Evolutionary conservation across 495 filamentous ascomycete genomes (phyloP), one percentile per base, ranked within the genome.

Genomic region (Aspergillus egyptiacus): DNA sequence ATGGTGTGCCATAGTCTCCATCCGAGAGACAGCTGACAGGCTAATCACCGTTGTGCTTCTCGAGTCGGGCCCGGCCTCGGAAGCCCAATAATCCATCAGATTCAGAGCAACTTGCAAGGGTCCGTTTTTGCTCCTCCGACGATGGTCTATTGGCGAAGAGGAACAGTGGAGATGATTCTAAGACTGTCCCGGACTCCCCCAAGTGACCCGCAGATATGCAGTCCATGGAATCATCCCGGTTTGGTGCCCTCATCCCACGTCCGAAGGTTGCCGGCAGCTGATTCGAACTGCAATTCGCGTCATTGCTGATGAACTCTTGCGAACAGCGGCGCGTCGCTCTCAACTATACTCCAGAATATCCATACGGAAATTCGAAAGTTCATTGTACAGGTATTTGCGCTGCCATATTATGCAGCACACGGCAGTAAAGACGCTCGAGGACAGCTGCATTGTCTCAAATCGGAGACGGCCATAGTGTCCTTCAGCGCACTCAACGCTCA

Each of bases 1-100:
- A 54, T 59, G 57, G 56, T 57, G 46, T 50, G 34, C 46, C 53
- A 46, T 25, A 18, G 35, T 34, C 35, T 42, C 53, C 48, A 49
- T 55, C 20, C 9, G 35, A 41, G 37, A 31, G 50, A 35, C 36
- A 48, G 38, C 15, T 34, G 31, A 17, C 38, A 30, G 41, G 6
- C 41, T 41, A 46, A 54, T 43, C 44, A 36, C 14, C 32, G 19
- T 44, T 41, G 35, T 43, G 43, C 28, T 48, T 50, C 49, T 50
- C 42, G 48, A 55, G 33, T 50, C 49, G 52, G 54, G 41, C 27
- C 15, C 44, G 51, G 48, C 43, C 48, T 53, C 55, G 48, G 42
- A 41, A 25, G 36, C 9, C 24, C 28, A 33, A n/a, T n/a, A n/a
- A n/a, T n/a, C 25, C 25, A 31, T 20, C 9, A 20, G 40, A 13